phyloP scores from a whole-genome alignment of 2,329 filamentous ascomycete species.

The Periconia macrospinosa region DNA sequence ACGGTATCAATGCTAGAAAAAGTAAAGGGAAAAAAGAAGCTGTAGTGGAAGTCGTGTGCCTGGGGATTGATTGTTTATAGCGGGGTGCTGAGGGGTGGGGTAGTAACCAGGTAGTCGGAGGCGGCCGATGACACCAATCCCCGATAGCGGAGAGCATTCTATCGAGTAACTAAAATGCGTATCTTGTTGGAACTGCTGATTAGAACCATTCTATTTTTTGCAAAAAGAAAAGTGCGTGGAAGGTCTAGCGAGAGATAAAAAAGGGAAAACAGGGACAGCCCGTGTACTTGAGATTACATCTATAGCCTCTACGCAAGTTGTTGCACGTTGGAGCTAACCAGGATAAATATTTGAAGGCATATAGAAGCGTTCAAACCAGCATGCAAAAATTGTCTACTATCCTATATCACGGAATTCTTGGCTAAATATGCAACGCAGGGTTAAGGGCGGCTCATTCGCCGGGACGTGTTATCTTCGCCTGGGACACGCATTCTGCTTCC shows the following conservation, averaged over 20 bases:
- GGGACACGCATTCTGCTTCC: too few species aligned
- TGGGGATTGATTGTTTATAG: constrained; percentile 5
- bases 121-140: constrained; percentile 10
- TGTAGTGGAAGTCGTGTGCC: background rate
- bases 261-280: background rate
- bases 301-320: background rate
- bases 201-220: background rate
- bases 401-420: background rate
- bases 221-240: background rate
- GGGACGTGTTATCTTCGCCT: too few species aligned
- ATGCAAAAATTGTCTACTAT: background rate
- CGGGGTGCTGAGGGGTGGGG: constrained; percentile 7
- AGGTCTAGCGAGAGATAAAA: background rate
- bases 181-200: background rate
- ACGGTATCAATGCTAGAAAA: background rate
- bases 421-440: too few species aligned
- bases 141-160: constrained; percentile 14
- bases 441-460: too few species aligned
- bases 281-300: background rate
- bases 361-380: background rate
- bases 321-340: background rate
- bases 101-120: constrained; percentile 9
- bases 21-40: background rate
- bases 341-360: background rate
- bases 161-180: constrained; percentile 15